A percentile compares a stretch with the other conserved stretches of the same genome.
Evolutionary conservation across 495 filamentous ascomycete genomes (phyloP).

Genomic region (Daldinia concentrica): DNA sequence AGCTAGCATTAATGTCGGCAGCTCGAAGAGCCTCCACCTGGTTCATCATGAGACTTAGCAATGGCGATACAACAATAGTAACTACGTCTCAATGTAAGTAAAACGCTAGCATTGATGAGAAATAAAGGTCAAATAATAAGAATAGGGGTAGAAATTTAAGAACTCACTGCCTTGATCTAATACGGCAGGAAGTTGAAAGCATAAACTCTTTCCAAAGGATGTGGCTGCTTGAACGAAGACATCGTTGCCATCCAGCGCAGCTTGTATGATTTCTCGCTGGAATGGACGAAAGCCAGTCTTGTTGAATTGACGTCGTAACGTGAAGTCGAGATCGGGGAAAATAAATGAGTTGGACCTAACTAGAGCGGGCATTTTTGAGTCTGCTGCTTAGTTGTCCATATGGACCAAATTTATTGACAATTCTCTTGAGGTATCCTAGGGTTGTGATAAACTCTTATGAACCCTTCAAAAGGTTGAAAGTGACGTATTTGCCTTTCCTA

Average conservation of each 20-base stretch:
- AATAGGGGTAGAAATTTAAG: not conserved
- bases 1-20: constrained; percentile 79
- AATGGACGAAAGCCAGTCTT: constrained; percentile 74
- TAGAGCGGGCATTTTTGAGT: constrained; percentile 51
- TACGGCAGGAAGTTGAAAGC: constrained; percentile 92
- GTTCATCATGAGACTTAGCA: constrained; percentile 94
- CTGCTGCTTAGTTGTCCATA: not conserved
- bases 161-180: constrained; percentile 81
- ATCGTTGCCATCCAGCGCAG: constrained; percentile 84
- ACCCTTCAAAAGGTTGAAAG: not conserved
- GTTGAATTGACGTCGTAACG: constrained; percentile 81
- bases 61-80: constrained; percentile 89
- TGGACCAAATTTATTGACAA: not conserved
- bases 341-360: constrained; percentile 57
- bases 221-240: constrained; percentile 97
- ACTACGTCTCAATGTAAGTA: constrained; percentile 58
- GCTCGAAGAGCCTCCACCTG: constrained; percentile 84
- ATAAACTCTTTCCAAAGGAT: constrained; percentile 93
- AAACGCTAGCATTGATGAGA: not conserved
- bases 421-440: not conserved
- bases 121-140: not conserved
- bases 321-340: constrained; percentile 79
- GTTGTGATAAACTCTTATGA: not conserved
- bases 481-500: not conserved
- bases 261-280: constrained; percentile 86